These are phyloP conservation scores for Trichoderma brevicompactum DNA, from an alignment of 2,329 filamentous ascomycete genomes.

Conservation along the genomic window DNA sequence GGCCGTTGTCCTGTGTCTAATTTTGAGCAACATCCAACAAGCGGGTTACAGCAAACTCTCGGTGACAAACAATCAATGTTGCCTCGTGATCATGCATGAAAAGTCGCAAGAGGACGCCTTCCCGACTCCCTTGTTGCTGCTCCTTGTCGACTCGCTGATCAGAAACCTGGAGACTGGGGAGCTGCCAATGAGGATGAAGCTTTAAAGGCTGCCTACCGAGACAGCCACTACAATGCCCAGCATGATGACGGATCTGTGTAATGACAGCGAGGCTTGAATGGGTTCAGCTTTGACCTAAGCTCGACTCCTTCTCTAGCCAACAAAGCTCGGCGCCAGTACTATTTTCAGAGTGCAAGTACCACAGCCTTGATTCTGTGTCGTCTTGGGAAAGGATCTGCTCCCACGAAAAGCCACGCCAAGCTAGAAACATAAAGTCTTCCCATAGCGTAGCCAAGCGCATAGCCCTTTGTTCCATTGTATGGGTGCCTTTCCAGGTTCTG, in stretches of 20 bases:
- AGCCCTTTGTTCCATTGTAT: background rate
- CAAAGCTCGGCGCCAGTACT: background rate
- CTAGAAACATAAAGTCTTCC: background rate
- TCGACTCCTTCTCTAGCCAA: background rate
- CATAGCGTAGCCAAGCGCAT: background rate
- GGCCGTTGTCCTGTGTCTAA: background rate
- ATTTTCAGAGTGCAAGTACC: background rate
- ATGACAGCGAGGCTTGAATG: background rate
- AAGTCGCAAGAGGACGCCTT: background rate
- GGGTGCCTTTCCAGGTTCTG: too few relatives aligned
- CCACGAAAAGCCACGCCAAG: background rate
- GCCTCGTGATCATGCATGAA: background rate
- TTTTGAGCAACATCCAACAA: background rate
- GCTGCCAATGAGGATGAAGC: background rate
- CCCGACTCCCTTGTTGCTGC: background rate
- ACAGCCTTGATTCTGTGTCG: slow-evolving; percentile 4
- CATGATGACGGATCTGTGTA: background rate
- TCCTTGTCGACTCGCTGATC: background rate
- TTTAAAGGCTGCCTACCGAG: background rate
- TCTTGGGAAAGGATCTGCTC: background rate
- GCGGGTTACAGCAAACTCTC: background rate
- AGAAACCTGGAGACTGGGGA: background rate
- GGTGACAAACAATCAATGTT: background rate
- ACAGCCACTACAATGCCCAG: background rate
- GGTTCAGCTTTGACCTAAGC: background rate